Conservation (phyloP, 2,329 filamentous ascomycete species). For the Colletotrichum sp. region DNA sequence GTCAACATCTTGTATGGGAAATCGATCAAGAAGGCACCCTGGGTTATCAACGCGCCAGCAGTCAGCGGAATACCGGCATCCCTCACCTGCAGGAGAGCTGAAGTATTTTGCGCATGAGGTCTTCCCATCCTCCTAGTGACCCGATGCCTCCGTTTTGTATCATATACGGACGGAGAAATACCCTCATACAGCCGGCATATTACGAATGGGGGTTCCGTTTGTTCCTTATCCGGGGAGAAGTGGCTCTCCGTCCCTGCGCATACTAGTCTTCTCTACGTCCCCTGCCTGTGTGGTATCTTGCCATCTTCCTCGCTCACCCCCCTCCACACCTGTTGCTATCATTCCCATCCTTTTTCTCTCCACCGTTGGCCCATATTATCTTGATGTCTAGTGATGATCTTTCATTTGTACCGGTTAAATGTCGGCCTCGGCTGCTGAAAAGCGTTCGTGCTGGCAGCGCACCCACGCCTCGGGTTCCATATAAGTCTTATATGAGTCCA, state of each 20-base stretch:
- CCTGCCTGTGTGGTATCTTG: background rate
- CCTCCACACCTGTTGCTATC: background rate
- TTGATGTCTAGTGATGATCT: background rate
- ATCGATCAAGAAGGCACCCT: conserved; percentile 29
- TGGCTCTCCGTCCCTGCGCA: background rate
- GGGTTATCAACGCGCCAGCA: conserved; percentile 27
- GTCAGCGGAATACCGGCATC: conserved; percentile 28
- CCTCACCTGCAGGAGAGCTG: conserved; percentile 23
- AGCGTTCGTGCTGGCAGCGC: conserved; percentile 9
- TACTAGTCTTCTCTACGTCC: background rate
- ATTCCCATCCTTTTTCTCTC: background rate
- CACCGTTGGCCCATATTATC: background rate
- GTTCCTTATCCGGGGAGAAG: background rate
- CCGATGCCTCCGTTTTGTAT: conserved; percentile 22
- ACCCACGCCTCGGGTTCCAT: conserved; percentile 11
- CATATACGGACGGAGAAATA: background rate
- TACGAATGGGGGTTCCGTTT: conserved; percentile 20
- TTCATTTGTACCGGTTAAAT: conserved; percentile 32
- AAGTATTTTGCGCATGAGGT: background rate
- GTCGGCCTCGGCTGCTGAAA: conserved; percentile 27
- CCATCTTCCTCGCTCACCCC: background rate
- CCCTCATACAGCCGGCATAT: background rate
- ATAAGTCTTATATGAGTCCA: conserved; percentile 25
- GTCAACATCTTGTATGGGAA: conserved; percentile 3
- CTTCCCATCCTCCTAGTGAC: conserved; percentile 9